These are phyloP conservation scores for Cytospora leucostoma DNA, from an alignment of 2,329 filamentous ascomycete species.

Conservation along the genomic window DNA sequence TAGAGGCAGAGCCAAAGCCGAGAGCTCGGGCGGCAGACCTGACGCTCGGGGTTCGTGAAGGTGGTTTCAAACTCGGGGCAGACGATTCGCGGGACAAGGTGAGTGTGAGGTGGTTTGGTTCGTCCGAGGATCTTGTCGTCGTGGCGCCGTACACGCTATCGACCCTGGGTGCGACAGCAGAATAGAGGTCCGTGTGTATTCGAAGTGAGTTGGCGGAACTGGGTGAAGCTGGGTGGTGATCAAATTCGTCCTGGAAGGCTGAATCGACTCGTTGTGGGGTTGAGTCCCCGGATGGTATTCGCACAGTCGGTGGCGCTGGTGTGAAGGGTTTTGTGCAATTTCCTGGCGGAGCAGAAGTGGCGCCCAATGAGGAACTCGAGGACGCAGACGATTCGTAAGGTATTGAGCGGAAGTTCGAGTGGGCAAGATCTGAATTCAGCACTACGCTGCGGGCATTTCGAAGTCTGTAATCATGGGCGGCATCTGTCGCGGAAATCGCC, in stretches of 20 bases:
- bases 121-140: conserved; percentile 19
- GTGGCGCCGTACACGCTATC: conserved; percentile 26
- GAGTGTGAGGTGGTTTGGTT: conserved; percentile 32
- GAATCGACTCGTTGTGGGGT: conserved; percentile 26
- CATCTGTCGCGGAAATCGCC: conserved; percentile 33
- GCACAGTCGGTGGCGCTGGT: conserved; percentile 35
- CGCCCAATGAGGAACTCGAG: conserved; percentile 21
- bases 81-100: conserved; percentile 45
- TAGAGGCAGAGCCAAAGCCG: conserved; percentile 59
- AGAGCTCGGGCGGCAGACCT: conserved; percentile 54
- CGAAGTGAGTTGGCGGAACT: conserved; percentile 23
- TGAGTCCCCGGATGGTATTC: conserved; percentile 26
- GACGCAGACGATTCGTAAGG: conserved; percentile 22
- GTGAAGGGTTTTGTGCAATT: conserved; percentile 36
- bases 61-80: conserved; percentile 49
- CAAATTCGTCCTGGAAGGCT: conserved; percentile 23
- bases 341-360: conserved; percentile 25
- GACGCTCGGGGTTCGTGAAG: conserved; percentile 62
- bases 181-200: conserved; percentile 29
- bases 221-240: conserved; percentile 24
- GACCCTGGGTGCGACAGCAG: conserved; percentile 30
- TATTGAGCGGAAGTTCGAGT: conserved; percentile 21
- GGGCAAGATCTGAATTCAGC: conserved; percentile 29
- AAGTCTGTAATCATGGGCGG: conserved; percentile 27
- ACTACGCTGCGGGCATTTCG: conserved; percentile 31